Base-by-base conservation (phyloP, 148 eudicot species). In the Rhododendron molle region DNA sequence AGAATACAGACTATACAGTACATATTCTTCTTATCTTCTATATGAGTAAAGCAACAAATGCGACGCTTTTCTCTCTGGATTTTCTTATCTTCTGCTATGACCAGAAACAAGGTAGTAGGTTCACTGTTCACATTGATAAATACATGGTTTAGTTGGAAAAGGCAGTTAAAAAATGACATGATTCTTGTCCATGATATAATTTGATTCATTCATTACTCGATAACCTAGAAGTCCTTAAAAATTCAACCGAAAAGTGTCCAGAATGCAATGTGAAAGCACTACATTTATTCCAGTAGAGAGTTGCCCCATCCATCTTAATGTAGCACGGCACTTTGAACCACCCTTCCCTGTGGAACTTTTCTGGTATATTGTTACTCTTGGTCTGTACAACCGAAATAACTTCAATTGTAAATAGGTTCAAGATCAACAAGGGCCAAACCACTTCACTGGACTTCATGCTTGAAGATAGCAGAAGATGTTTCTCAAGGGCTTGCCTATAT, bases 371-470 rank as follows among this genome's bases (percentile, higher is more conserved):
- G 28, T 54, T 52, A 12, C 34, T 12, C 46, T 73, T 52, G 40
- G 18, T 9, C 30, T 13, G 26, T 32, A 2, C 26, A 36, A 67
- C 84, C 74, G 26, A 88, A 16, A 21, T 43, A 26, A 73, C 13
- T 43, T 78, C 76, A 81, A 82, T 58, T 49, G 34, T 81, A 56
- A 58, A 65, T 80, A 95, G 98, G 98, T 54, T 92, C 98, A 77
- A 90, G 98, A 89, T 93, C 98, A 85, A 89, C 93, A 7, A 90
- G 98, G 82, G 98, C 98, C 36, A 96, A 93, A 84, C 98, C 98
- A 56, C 93, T 96, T 16, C 98, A 96, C 84, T 96, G 98, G 98
- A 96, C 98, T 32, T 96, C 98, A 21, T 96, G 98, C 87, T 88
- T 96, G 50, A 96, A 96, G 86, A 94, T 96, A 86, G 98, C 98